Evolutionary conservation across 2,329 filamentous ascomycete species (phyloP), one percentile per base, ranked within the genome.

Genomic region (Emydomyces testavorans): DNA sequence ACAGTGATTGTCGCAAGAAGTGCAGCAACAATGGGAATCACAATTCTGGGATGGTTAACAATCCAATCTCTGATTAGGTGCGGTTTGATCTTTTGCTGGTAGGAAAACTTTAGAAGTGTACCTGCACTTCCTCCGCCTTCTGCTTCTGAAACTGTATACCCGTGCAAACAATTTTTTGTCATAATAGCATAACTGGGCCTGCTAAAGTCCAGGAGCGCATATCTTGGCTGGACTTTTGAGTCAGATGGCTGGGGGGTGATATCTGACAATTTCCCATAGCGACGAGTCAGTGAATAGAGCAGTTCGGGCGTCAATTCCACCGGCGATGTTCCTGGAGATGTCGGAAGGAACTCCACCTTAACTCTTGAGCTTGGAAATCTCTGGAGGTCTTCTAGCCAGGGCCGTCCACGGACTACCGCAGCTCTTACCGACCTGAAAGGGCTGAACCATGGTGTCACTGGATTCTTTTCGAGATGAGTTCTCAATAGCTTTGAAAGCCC

Each of bases 371-470:
- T 86, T 0, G 92, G 92, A 43, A 88, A 80, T 5, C 88, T 78
- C 56, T 87, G 84, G 23, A 98, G 70, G 61, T 98, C 92, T 60
- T 96, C 92, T 2, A 96, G 76, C 92, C 92, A 98, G 0, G 92
- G 92, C 18, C 81, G 79, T 7, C 92, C 92, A 48, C 79, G 74
- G 2, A 98, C 92, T 5, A 88, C 69, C 20, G 80, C 79, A 2
- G 80, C 79, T 41, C 78, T 76, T 49, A 94, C 81, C 11, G 75
- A 69, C 18, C 78, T 74, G 54, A 94, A 82, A 0, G 88, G 88
- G 56, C 82, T 93, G 71, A 92, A 95, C 85, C 89, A 94, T 2
- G 90, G 89, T 52, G 80, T 85, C 31, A 94, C 77, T 0, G 82
- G 83, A 13, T 81, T 74, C 51, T 86, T 72, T 49, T 75, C 69